Evolutionary conservation across 495 filamentous ascomycete genomes (phyloP).

Genomic region (Elaphomyces granulatus): DNA sequence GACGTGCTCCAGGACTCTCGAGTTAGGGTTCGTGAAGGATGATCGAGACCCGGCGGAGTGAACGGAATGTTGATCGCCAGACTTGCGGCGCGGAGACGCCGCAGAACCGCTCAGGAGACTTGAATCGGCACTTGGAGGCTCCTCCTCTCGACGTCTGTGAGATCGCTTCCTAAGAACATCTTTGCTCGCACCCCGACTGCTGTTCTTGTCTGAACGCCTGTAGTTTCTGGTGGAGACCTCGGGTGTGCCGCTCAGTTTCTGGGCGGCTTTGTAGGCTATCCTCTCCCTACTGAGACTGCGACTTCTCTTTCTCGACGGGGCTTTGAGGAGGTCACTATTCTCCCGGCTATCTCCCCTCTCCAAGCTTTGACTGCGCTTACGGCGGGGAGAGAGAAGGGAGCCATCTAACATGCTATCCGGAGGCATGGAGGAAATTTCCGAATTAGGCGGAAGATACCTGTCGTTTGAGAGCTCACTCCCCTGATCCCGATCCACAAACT

Average conservation of each 20-base stretch:
- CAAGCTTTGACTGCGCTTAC: constrained; percentile 44
- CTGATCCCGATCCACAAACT: constrained; percentile 49
- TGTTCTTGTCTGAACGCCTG: constrained; percentile 31
- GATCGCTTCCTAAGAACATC: constrained; percentile 47
- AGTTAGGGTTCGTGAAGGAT: constrained; percentile 77
- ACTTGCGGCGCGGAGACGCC: constrained; percentile 52
- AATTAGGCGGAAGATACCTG: constrained; percentile 45
- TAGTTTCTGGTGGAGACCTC: no score
- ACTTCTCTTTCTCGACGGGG: constrained; percentile 48
- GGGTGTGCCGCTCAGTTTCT: constrained; percentile 44
- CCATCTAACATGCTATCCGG: constrained; percentile 81
- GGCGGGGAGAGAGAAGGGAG: constrained; percentile 28
- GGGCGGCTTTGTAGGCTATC: constrained; percentile 53
- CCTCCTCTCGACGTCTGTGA: constrained; percentile 46
- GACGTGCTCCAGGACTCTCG: constrained; percentile 84
- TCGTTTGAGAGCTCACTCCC: constrained; percentile 46
- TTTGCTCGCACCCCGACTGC: constrained; percentile 43
- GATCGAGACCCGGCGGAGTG: constrained; percentile 66
- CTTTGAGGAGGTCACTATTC: constrained; percentile 45
- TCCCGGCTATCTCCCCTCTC: constrained; percentile 32
- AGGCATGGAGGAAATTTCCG: constrained; percentile 84
- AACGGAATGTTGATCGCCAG: constrained; percentile 60
- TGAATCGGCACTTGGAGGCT: constrained; percentile 55
- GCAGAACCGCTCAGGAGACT: constrained; percentile 57
- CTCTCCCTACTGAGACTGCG: constrained; percentile 63